These are phyloP conservation scores for Schwanniomyces vanrijiae DNA, from an alignment of 805 yeast species.

Conservation along the genomic window DNA sequence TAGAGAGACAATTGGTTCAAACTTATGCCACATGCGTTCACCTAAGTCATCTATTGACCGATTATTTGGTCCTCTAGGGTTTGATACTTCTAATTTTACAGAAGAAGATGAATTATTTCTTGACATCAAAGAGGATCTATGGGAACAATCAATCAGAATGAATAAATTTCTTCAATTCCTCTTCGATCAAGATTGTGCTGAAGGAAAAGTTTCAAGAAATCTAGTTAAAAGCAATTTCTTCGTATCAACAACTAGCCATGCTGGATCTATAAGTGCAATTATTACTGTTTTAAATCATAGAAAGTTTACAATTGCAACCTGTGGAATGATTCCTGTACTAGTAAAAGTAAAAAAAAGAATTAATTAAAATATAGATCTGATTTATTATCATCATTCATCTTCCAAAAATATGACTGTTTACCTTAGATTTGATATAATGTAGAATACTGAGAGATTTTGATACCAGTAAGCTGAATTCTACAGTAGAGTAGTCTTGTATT, in stretches of 20 bases:
- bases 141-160: slow-evolving; percentile 51
- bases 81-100: slow-evolving; percentile 42
- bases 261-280: slow-evolving; percentile 49
- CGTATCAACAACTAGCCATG: slow-evolving; percentile 50
- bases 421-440: too few species aligned
- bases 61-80: slow-evolving; percentile 36
- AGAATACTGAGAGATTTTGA: too few species aligned
- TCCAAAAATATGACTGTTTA: too few species aligned
- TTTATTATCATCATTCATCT: too few species aligned
- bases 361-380: too few species aligned
- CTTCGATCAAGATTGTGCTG: slow-evolving; percentile 17
- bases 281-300: slow-evolving; percentile 51
- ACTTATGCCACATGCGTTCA: slow-evolving; percentile 60
- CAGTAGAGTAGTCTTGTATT: too few species aligned
- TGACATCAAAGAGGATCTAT: slow-evolving; percentile 41
- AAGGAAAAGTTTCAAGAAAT: slow-evolving; percentile 7
- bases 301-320: slow-evolving; percentile 58
- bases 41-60: slow-evolving; percentile 33
- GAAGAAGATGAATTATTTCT: slow-evolving; percentile 52
- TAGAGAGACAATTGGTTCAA: slow-evolving; percentile 62
- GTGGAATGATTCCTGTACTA: slow-evolving; percentile 61
- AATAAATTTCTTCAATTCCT: slow-evolving; percentile 41
- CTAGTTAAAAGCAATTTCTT: slow-evolving; percentile 17
- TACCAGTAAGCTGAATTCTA: too few species aligned
- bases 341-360: slow-evolving; percentile 41